Evolutionary conservation across 148 eudicot species (phyloP).

Genomic region (Dysphania ambrosioides): DNA sequence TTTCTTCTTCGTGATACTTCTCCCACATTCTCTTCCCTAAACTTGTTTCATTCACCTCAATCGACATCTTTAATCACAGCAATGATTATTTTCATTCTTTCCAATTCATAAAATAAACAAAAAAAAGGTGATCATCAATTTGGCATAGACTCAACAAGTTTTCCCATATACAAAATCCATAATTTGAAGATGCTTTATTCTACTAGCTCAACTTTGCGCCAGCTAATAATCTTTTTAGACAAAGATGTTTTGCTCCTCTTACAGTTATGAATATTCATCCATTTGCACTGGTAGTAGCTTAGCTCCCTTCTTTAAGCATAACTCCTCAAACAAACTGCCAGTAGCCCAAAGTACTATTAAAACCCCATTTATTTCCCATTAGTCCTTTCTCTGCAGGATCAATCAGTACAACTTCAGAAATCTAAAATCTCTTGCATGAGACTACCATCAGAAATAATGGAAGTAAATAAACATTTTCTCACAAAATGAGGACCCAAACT

Average conservation of each 20-base stretch:
- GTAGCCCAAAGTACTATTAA: background rate
- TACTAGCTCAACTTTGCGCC: background rate
- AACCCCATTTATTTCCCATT: background rate
- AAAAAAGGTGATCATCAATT: background rate
- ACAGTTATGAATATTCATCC: background rate
- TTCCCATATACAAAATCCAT: background rate
- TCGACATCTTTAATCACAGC: background rate
- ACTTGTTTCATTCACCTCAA: background rate
- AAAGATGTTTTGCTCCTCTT: background rate
- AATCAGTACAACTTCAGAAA: background rate
- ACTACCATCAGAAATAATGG: background rate
- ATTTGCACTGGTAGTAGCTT: background rate
- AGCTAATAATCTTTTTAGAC: background rate
- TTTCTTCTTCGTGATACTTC: background rate
- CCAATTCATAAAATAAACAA: background rate
- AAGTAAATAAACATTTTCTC: background rate
- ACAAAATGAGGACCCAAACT: background rate
- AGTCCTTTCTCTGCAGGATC: background rate
- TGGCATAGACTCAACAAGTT: background rate
- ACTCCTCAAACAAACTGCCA: background rate
- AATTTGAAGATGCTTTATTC: background rate
- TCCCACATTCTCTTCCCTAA: background rate
- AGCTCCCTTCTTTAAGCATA: background rate
- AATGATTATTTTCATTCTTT: background rate
- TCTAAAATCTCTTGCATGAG: background rate